Base-by-base conservation (phyloP, 805 yeast genomes). In the Saturnispora diversa region DNA sequence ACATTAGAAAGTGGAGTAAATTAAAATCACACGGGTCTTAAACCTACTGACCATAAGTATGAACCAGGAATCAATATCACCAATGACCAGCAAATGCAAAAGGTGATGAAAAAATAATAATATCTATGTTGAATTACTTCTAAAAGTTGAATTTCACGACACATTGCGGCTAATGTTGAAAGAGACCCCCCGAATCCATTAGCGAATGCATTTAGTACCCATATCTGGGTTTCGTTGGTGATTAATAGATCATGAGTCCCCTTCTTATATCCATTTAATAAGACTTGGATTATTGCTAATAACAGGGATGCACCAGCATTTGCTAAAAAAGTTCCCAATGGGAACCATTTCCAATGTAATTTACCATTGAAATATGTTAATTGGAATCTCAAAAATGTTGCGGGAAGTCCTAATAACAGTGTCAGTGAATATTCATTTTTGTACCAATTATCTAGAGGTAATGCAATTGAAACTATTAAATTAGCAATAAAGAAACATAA, bases 321-420 rank as follows among this genome's bases (percentile, higher is more conserved):
- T 23, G 69, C 72, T 2, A 54, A 26, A 38, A 63, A 68, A 1
- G 76, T 72, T 3, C 77, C 77, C 21, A 59, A 4, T 6, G 85
- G 85, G 55, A 81, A 79, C 44, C 59, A 56, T 16, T 55, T 49
- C 19, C 51, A 3, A 4, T 10, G n/a, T 9, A 37, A 24, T 20
- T 34, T 37, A 1, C 63, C 55, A 49, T 85, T 84, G 23, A 72
- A 56, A 43, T 53, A 67, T 3, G 85, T 65, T 3, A 79, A 51
- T 44, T 71, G 67, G 52, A 55, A 84, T 29, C 96, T 61, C 4
- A 64, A 23, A 49, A 69, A 61, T 4, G 84, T 77, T 0, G 84
- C 95, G 46, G 77, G 64, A 0, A 94, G 87, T 0, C 84, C 77
- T 50, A 86, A 77, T 3, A 80, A 54, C 13, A 77, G 65, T 2